Percentiles rank a stretch among this genome's conserved stretches.
Evolutionary conservation across 169 alveolate species (phyloP).

Genomic region (Plasmodium gonderi): DNA sequence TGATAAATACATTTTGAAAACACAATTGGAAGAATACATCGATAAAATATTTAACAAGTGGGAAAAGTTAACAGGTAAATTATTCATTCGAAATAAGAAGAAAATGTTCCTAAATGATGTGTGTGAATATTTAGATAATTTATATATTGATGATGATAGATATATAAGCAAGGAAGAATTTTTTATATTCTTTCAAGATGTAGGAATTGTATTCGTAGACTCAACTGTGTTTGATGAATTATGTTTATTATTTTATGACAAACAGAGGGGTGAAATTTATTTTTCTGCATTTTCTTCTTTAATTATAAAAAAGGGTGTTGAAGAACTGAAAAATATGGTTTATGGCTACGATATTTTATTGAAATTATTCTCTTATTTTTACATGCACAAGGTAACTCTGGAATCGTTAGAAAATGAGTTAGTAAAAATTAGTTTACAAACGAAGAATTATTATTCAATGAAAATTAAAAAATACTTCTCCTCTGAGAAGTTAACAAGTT

Average conservation of each 20-base stretch:
- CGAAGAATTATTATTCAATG: slow-evolving; percentile 36
- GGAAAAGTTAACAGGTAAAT: slow-evolving; percentile 46
- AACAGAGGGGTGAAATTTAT: slow-evolving; percentile 12
- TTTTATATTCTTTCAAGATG: slow-evolving; percentile 54
- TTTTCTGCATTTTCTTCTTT: slow-evolving; percentile 37
- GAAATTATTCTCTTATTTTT: slow-evolving; percentile 18
- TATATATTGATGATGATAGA: slow-evolving; percentile 51
- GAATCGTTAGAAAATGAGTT: slow-evolving; percentile 50
- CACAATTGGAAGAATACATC: slow-evolving; percentile 34
- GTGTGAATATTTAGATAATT: slow-evolving; percentile 50
- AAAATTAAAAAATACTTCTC: slow-evolving; percentile 25
- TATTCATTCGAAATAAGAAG: slow-evolving; percentile 45
- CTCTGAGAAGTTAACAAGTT: neutral
- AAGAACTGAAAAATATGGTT: slow-evolving; percentile 43
- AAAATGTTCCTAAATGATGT: slow-evolving; percentile 49
- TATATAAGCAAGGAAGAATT: slow-evolving; percentile 54
- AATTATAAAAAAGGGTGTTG: slow-evolving; percentile 47
- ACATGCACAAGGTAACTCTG: slow-evolving; percentile 11
- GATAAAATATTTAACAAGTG: slow-evolving; percentile 38
- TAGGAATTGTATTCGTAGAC: slow-evolving; percentile 55
- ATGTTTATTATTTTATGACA: slow-evolving; percentile 45
- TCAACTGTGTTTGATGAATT: slow-evolving; percentile 36
- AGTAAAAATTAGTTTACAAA: slow-evolving; percentile 27
- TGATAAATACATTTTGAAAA: slow-evolving; percentile 12
- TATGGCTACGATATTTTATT: slow-evolving; percentile 50